Evolutionary conservation across 768 basidiomycete genomes (phyloP).

Genomic region (Lepiota subincarnata): DNA sequence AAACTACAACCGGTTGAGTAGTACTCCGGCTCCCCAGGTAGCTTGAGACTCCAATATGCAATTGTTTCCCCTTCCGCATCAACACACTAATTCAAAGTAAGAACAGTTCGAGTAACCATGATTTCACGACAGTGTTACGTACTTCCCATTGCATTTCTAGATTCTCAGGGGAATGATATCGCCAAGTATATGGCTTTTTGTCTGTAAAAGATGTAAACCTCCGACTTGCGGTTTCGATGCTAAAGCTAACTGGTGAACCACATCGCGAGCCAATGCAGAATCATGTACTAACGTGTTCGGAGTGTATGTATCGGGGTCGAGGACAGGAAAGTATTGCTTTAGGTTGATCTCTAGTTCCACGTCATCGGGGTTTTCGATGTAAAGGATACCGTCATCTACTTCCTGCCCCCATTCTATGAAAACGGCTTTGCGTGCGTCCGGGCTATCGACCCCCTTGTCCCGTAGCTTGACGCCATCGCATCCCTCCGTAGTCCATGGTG

Average conservation of each 20-base stretch:
- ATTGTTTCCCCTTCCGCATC: neutral
- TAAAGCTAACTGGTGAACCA: neutral
- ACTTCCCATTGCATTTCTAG: slow-evolving; percentile 9
- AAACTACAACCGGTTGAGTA: neutral
- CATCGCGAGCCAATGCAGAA: neutral
- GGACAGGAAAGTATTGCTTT: neutral
- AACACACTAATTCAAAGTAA: neutral
- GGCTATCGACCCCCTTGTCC: neutral
- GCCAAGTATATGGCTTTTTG: neutral
- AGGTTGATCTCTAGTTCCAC: neutral
- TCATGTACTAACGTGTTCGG: neutral
- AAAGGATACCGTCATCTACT: neutral
- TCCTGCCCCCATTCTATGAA: slow-evolving; percentile 7
- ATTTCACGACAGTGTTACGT: neutral
- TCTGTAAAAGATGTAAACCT: slow-evolving; percentile 2
- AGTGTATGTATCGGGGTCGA: neutral
- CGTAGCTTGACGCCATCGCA: neutral
- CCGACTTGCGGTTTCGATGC: slow-evolving; percentile 1
- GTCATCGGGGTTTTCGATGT: neutral
- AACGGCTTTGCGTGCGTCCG: neutral
- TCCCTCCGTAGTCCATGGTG: neutral
- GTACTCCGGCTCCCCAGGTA: neutral
- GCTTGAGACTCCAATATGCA: slow-evolving; percentile 3
- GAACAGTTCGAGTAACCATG: too few species aligned
- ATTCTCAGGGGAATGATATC: slow-evolving; percentile 3